phyloP scores from a whole-genome alignment of 768 basidiomycete genomes.

The Trametes cinnabarina region DNA sequence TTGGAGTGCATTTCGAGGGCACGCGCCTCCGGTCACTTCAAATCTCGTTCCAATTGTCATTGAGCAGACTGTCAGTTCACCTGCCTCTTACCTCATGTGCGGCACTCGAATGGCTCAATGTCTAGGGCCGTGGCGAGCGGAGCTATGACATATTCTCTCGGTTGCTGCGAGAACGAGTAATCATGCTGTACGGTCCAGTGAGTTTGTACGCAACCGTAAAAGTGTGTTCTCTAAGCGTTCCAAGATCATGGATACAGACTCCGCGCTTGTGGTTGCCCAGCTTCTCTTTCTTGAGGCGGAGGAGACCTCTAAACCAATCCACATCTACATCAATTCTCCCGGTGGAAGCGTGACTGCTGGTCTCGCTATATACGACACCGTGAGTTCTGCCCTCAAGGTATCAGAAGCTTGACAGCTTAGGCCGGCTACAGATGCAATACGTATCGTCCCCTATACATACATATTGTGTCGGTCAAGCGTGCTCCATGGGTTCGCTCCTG shows the following conservation, averaged over 20 bases:
- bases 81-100: neutral
- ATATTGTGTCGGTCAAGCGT: constrained; percentile 93
- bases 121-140: constrained; percentile 59
- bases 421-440: constrained; percentile 82
- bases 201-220: constrained; percentile 27
- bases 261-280: constrained; percentile 87
- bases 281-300: constrained; percentile 95
- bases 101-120: neutral
- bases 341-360: constrained; percentile 96
- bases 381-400: constrained; percentile 35
- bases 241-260: constrained; percentile 87
- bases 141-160: constrained; percentile 97
- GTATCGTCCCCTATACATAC: constrained; percentile 95
- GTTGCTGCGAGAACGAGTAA: constrained; percentile 87
- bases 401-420: constrained; percentile 10
- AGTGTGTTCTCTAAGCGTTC: neutral
- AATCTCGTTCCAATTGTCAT: constrained; percentile 88
- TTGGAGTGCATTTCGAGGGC: constrained; percentile 18
- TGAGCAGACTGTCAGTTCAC: constrained; percentile 70
- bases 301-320: constrained; percentile 91
- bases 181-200: constrained; percentile 93
- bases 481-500: constrained; percentile 93
- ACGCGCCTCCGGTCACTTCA: constrained; percentile 14
- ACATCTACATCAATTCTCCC: constrained; percentile 95
- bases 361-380: constrained; percentile 96